phyloP scores from a whole-genome alignment of 768 basidiomycete genomes.

The Harrya chromipes region DNA sequence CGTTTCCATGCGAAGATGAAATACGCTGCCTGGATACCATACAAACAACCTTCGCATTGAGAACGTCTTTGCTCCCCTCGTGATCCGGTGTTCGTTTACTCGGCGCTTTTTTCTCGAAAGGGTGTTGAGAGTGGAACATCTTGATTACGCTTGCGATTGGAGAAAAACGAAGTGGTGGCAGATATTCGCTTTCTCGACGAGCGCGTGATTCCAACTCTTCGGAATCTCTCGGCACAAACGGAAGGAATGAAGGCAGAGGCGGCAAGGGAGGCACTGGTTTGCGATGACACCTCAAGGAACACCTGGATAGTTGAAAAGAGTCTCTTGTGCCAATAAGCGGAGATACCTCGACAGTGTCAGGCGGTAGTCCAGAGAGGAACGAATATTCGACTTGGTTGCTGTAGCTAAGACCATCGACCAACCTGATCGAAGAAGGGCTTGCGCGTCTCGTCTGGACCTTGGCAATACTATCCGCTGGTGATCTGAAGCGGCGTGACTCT shows the following conservation, averaged over 20 bases:
- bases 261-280: slow-evolving; percentile 21
- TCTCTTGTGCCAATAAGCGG: slow-evolving; percentile 26
- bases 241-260: slow-evolving; percentile 16
- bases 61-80: neutral
- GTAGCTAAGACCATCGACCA: slow-evolving; percentile 17
- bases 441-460: slow-evolving; percentile 1
- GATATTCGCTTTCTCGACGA: neutral
- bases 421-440: slow-evolving; percentile 24
- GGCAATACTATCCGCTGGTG: neutral
- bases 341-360: slow-evolving; percentile 11
- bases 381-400: slow-evolving; percentile 16
- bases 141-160: slow-evolving; percentile 10
- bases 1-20: neutral
- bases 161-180: slow-evolving; percentile 22
- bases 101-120: neutral
- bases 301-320: slow-evolving; percentile 27
- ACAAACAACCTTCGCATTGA: neutral
- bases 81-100: neutral
- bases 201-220: neutral
- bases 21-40: neutral
- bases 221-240: slow-evolving; percentile 1
- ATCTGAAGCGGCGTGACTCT: neutral
- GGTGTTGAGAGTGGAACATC: slow-evolving; percentile 3
- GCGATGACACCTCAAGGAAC: slow-evolving; percentile 10
- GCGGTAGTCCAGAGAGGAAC: slow-evolving; percentile 26